Evolutionary conservation across 2,329 filamentous ascomycete genomes (phyloP), one percentile per base, ranked within the genome.

Genomic region (Dactylellina cionopaga): DNA sequence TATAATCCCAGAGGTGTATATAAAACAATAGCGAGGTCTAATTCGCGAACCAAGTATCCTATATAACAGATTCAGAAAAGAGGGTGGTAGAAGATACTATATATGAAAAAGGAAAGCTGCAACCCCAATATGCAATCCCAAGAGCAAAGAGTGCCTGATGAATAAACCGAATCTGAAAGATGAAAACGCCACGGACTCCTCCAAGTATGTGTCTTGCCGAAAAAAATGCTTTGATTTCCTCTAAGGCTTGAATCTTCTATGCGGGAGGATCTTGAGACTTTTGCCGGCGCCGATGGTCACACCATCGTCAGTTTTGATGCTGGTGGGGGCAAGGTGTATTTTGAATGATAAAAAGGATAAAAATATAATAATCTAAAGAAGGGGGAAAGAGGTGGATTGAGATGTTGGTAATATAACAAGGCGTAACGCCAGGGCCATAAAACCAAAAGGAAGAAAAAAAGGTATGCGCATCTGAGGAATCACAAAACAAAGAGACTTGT

Each of bases 141-240:
- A 64, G 39, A 43, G 58, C 24, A 58, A 35, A 56, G 13, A 62
- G 47, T 31, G 9, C 15, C 35, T 3, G 11, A n/a, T 27, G 22
- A 15, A 9, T 22, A 46, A 19, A 25, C 33, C 17, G 24, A 49
- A 58, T 37, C 10, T 37, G 39, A 37, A 52, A 52, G 15, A 43
- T n/a, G 31, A 54, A 70, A 71, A 71, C 66, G 66, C 66, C 66
- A 64, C 54, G 49, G 66, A 71, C 66, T 71, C 66, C 66, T 52
- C 58, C 58, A 54, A 55, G 41, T n/a, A 58, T 22, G 64, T 71
- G 56, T 58, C 58, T 25, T 58, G 56, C 51, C 62, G 51, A 58
- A 60, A 71, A 46, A 39, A 47, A 17, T 54, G 37, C 13, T 10
- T 17, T 58, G 54, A 52, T 60, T 56, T 31, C 51, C 49, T 63